Evolutionary conservation across 192 early-diverging fungal genomes (phyloP).

Genomic region (Rhizophlyctis rosea): DNA sequence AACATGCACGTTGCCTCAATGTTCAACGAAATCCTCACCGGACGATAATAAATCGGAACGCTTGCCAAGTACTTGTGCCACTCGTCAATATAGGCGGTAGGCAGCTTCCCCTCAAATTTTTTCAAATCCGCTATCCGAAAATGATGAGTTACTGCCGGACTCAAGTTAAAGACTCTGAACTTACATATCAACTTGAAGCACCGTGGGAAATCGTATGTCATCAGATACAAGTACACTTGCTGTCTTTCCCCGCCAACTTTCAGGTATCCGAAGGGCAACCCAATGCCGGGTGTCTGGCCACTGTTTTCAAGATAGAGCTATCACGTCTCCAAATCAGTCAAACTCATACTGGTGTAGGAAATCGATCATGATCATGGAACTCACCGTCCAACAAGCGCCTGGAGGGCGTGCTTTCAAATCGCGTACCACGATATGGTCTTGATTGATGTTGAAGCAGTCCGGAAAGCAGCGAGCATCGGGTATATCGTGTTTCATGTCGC

Average conservation of each 20-base stretch:
- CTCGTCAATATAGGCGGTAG: constrained; percentile 51
- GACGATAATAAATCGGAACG: constrained; percentile 34
- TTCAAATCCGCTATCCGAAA: constrained; percentile 29
- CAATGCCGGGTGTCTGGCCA: constrained; percentile 56
- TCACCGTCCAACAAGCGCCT: constrained; percentile 56
- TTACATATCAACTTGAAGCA: constrained; percentile 56
- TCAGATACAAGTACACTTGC: constrained; percentile 68
- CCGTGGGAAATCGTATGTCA: constrained; percentile 76
- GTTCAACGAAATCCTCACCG: too few relatives aligned
- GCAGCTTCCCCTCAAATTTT: constrained; percentile 32
- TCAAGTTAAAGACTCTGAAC: background rate
- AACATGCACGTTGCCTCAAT: too few relatives aligned
- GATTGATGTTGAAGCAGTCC: constrained; percentile 72
- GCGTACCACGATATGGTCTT: constrained; percentile 50
- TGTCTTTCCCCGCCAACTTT: constrained; percentile 60
- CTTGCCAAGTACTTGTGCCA: constrained; percentile 32
- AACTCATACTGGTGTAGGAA: too few relatives aligned
- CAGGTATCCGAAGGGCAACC: constrained; percentile 73
- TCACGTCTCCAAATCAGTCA: too few relatives aligned
- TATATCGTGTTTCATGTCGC: constrained; percentile 55
- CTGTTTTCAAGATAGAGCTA: constrained; percentile 55
- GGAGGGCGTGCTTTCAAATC: constrained; percentile 56
- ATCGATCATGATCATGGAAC: background rate
- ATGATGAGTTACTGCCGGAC: constrained; percentile 9
- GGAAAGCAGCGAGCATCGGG: constrained; percentile 61